Percentiles rank a stretch among this genome's conserved stretches.
These are phyloP conservation scores for Pleomassaria siparia DNA, from an alignment of 2,329 filamentous ascomycete genomes.

Conservation along the genomic window DNA sequence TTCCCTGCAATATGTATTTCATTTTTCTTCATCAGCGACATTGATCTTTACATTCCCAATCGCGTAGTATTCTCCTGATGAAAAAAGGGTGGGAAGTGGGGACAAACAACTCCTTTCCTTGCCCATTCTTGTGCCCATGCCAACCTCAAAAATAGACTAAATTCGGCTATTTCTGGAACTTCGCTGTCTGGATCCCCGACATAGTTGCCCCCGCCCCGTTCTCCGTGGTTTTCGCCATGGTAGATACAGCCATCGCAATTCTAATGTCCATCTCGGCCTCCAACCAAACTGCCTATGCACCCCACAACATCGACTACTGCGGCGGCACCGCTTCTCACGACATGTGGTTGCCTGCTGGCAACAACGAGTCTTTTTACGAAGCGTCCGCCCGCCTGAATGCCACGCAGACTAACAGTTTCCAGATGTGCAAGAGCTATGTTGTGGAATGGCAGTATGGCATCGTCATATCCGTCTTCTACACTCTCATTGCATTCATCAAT, in stretches of 20 bases:
- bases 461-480: constrained; percentile 16
- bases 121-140: no score
- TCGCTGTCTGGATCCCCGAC: constrained; percentile 14
- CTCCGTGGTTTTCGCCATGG: constrained; percentile 11
- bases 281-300: constrained; percentile 9
- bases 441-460: constrained; percentile 26
- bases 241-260: constrained; percentile 11
- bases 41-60: no score
- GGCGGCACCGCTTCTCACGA: constrained; percentile 8
- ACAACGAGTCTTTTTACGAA: constrained; percentile 33
- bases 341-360: constrained; percentile 14
- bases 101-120: no score
- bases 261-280: constrained; percentile 5
- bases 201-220: constrained; percentile 12
- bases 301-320: constrained; percentile 9
- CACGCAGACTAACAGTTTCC: constrained; percentile 13
- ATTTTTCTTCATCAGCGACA: neutral
- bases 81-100: no score
- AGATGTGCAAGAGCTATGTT: constrained; percentile 27
- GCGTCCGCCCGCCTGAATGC: constrained; percentile 24
- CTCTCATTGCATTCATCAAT: constrained; percentile 14
- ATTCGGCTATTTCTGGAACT: constrained; percentile 16
- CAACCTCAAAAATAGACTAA: constrained; percentile 7
- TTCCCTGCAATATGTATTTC: neutral
- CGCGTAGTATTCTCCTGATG: no score